Conservation (phyloP, 23 red algal genomes). For the Porphyridium purpureum region DNA sequence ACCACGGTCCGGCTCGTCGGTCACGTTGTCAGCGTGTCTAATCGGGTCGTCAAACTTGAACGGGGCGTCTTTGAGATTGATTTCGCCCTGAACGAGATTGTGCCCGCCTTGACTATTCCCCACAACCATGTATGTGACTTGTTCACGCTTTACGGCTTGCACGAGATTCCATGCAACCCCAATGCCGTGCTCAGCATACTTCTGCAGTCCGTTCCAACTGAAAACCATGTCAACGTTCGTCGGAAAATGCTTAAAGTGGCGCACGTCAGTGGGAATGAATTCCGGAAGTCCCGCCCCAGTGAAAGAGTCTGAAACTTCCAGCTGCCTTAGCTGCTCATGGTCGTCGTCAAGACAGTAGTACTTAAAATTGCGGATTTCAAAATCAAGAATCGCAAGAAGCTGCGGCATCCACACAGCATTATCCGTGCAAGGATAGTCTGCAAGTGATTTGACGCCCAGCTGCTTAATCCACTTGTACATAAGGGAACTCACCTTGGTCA, state of each 20-base stretch:
- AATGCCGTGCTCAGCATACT: too few species aligned
- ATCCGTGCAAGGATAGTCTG: background rate
- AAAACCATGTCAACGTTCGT: background rate
- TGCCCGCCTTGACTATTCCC: too few species aligned
- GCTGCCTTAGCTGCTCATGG: background rate
- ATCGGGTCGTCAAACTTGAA: too few species aligned
- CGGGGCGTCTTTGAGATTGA: too few species aligned
- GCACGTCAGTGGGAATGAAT: too few species aligned
- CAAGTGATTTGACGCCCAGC: background rate
- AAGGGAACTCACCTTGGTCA: background rate
- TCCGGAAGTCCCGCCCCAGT: too few species aligned
- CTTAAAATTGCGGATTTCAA: background rate
- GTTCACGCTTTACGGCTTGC: too few species aligned
- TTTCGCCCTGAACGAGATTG: too few species aligned
- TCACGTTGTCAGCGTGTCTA: too few species aligned
- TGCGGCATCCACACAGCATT: background rate
- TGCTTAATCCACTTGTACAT: background rate
- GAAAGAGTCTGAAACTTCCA: background rate
- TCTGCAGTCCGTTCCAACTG: background rate
- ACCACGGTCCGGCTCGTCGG: too few species aligned
- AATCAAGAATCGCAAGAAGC: conserved; percentile 1
- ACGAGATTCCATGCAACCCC: too few species aligned
- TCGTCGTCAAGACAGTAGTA: background rate
- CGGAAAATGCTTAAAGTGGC: background rate
- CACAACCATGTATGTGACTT: too few species aligned